A percentile compares a stretch with the other conserved stretches of the same genome.
These are phyloP conservation scores for Jatropha podagrica DNA, from an alignment of 441 rosid genomes.

Conservation along the genomic window DNA sequence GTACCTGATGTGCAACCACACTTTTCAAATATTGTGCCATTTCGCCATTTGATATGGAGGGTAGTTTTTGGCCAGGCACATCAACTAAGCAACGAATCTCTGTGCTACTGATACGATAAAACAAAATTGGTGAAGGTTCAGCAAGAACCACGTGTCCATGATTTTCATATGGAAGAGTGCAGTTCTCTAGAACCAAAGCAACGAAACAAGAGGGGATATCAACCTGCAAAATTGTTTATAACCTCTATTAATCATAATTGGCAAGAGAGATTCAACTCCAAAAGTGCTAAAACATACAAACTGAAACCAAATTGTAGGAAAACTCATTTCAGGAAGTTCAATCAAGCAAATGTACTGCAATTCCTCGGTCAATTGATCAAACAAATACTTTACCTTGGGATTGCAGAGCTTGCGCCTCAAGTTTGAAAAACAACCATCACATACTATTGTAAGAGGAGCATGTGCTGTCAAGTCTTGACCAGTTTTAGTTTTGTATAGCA, in stretches of 20 bases:
- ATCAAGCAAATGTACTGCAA: too few relatives aligned
- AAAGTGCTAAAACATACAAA: not conserved
- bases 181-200: slow-evolving; percentile 27
- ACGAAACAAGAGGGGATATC: slow-evolving; percentile 32
- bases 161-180: slow-evolving; percentile 27
- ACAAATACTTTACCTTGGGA: not conserved
- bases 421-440: not conserved
- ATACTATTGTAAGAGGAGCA: slow-evolving; percentile 5
- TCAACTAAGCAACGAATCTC: slow-evolving; percentile 33
- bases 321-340: not conserved
- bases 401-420: not conserved
- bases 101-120: slow-evolving; percentile 31
- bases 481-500: slow-evolving; percentile 4
- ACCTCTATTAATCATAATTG: not conserved
- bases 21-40: slow-evolving; percentile 28
- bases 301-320: not conserved
- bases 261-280: not conserved
- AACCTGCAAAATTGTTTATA: slow-evolving; percentile 11
- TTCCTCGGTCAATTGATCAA: too few relatives aligned
- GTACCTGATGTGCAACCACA: slow-evolving; percentile 28
- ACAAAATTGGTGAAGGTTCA: slow-evolving; percentile 26
- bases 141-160: slow-evolving; percentile 29
- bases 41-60: slow-evolving; percentile 33
- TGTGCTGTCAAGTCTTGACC: slow-evolving; percentile 3
- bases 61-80: slow-evolving; percentile 31